phyloP scores from a whole-genome alignment of 2,329 filamentous ascomycete species.

The Podosphaera fusca region DNA sequence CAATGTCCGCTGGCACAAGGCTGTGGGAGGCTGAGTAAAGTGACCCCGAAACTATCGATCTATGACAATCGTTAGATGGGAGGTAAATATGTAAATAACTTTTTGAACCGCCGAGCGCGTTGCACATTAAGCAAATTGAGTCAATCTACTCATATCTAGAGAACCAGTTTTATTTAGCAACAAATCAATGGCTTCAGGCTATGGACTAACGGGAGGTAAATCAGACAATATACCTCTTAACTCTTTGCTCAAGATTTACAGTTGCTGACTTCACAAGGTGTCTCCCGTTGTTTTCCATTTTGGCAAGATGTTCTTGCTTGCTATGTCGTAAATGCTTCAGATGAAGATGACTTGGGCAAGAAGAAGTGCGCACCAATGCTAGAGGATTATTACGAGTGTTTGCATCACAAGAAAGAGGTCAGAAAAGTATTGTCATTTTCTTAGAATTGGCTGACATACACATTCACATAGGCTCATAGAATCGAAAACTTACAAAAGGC shows the following conservation, averaged over 20 bases:
- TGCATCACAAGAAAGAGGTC: constrained; percentile 99
- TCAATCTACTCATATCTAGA: no score
- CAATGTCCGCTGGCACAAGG: no score
- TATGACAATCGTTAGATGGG: no score
- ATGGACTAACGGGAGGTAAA: constrained; percentile 59
- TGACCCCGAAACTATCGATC: no score
- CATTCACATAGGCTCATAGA: constrained; percentile 37
- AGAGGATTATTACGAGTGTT: constrained; percentile 96
- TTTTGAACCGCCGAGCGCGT: no score
- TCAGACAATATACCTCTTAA: constrained; percentile 6
- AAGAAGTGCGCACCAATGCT: constrained; percentile 66
- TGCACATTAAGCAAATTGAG: no score
- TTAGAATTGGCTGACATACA: constrained; percentile 2
- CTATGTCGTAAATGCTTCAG: constrained; percentile 80
- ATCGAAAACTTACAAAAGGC: constrained; percentile 59
- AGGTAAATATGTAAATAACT: no score
- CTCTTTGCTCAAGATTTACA: constrained; percentile 2
- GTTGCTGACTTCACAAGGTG: constrained; percentile 11
- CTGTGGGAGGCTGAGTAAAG: no score
- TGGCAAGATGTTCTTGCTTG: constrained; percentile 98
- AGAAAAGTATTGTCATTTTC: not conserved
- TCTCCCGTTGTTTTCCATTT: constrained; percentile 81
- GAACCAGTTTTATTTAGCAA: no score
- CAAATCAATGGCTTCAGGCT: constrained; percentile 51
- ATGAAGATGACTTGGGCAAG: constrained; percentile 59